Evolutionary conservation across 1,284 basidiomycete species (phyloP).

Genomic region (Sphaerobolus stellatus): DNA sequence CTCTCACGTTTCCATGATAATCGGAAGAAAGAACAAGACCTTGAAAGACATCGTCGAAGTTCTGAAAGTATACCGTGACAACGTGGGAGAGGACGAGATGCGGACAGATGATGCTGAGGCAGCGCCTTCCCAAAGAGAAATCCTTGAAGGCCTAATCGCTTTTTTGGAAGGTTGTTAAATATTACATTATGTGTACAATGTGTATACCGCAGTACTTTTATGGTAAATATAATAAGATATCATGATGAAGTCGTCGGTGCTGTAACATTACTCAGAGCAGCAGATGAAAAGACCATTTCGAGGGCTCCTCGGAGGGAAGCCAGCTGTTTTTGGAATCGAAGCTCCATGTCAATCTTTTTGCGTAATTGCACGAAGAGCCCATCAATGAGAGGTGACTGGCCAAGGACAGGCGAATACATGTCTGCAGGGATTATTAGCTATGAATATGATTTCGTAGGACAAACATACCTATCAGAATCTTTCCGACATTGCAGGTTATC

Average conservation of each 20-base stretch:
- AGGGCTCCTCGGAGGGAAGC: conserved; percentile 83
- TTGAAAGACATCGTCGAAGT: conserved; percentile 66
- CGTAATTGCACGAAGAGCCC: conserved; percentile 80
- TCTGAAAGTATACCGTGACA: conserved; percentile 66
- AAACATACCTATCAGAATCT: conserved; percentile 78
- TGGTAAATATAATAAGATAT: no score
- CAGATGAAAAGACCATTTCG: conserved; percentile 86
- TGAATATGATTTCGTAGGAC: conserved; percentile 12
- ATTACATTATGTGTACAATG: no score
- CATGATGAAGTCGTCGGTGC: conserved; percentile 3
- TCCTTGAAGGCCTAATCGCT: conserved; percentile 65
- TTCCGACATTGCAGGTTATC: conserved; percentile 81
- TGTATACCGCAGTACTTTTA: no score
- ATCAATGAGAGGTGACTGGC: conserved; percentile 93
- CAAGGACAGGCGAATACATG: conserved; percentile 87
- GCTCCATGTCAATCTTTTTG: conserved; percentile 81
- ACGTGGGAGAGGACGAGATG: conserved; percentile 58
- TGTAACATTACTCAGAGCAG: conserved; percentile 39
- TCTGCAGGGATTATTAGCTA: conserved; percentile 48
- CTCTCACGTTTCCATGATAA: conserved; percentile 70
- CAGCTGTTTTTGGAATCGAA: conserved; percentile 89
- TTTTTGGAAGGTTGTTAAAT: conserved; percentile 51
- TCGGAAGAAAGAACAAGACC: conserved; percentile 68
- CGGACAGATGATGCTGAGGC: conserved; percentile 32
- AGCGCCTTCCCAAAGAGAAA: conserved; percentile 61